phyloP scores from a whole-genome alignment of 495 filamentous ascomycete species.

The Tuber magnatum region DNA sequence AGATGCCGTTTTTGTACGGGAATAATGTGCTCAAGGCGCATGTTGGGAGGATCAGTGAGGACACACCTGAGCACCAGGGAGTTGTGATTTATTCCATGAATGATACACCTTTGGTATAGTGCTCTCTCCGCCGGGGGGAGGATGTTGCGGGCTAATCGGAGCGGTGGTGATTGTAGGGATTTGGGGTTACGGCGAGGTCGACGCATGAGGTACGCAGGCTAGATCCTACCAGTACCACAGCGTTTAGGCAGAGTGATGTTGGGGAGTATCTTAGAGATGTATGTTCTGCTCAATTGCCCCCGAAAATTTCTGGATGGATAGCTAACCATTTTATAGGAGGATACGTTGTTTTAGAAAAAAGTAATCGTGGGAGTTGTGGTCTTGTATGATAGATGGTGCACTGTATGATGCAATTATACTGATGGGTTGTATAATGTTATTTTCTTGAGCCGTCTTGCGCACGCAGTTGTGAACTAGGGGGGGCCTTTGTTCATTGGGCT shows the following conservation, averaged over 20 bases:
- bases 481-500: neutral
- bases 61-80: conserved; percentile 72
- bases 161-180: conserved; percentile 51
- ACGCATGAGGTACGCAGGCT: conserved; percentile 71
- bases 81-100: conserved; percentile 69
- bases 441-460: neutral
- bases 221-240: conserved; percentile 80
- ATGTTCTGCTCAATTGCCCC: conserved; percentile 10
- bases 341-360: conserved; percentile 36
- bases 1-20: conserved; percentile 91
- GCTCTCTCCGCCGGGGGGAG: neutral
- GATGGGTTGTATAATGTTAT: conserved; percentile 18
- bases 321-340: conserved; percentile 35
- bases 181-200: conserved; percentile 74
- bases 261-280: conserved; percentile 86
- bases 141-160: neutral
- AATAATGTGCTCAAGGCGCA: conserved; percentile 87
- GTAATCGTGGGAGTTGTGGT: conserved; percentile 16
- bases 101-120: conserved; percentile 61
- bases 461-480: neutral
- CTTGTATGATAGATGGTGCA: conserved; percentile 7
- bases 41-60: conserved; percentile 78
- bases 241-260: conserved; percentile 80
- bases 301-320: neutral
- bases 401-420: conserved; percentile 16